Base-by-base conservation (phyloP, 2,329 filamentous ascomycete species). In the Trichoderma sp. region DNA sequence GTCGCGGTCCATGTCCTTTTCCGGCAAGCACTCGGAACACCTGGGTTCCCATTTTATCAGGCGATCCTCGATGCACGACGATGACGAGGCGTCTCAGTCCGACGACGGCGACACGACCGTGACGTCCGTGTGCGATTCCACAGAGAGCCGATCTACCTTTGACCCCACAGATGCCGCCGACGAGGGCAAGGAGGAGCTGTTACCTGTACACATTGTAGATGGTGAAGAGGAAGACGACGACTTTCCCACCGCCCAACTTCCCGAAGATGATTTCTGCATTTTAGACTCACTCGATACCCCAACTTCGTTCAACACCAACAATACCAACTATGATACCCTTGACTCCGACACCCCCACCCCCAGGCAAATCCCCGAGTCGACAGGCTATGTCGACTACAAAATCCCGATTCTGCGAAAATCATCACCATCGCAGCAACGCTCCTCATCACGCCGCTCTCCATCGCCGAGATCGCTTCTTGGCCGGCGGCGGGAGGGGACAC, bases 1-100 rank as follows among this genome's bases (percentile, higher is more conserved):
- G 5, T 78, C 81, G 9, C 80, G 82, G 62, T 81, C 80, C 15
- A 75, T 82, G 62, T 85, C 83, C 2, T 84, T 83, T 69, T 85
- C 82, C 1, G 82, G 81, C 58, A 82, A 79, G 0, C 83, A 84
- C 67, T 77, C 79, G 2, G 81, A 79, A 28, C 73, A 70, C 21
- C 77, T 81, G 63, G 68, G 72, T 30, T 66, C 77, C 24, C 74
- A 72, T 45, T 69, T 76, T 47, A 65, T 69, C 26, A 72, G 76
- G 70, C 64, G 69, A 54, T 67, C 72, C 19, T 65, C 72, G 21
- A 68, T 76, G 54, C 72, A 78, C 45, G 75, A 78, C 64, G 78
- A 80, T 44, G 78, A 80, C 64, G 80, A 81, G 63, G 75, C 75
- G 44, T 83, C 81, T 15, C 80, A 81, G 67, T 79, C 77, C 41